Percentiles rank a stretch among this genome's conserved stretches.
Evolutionary conservation across 2,329 filamentous ascomycete genomes (phyloP).

Genomic region (Fusarium brevicatenulatum): DNA sequence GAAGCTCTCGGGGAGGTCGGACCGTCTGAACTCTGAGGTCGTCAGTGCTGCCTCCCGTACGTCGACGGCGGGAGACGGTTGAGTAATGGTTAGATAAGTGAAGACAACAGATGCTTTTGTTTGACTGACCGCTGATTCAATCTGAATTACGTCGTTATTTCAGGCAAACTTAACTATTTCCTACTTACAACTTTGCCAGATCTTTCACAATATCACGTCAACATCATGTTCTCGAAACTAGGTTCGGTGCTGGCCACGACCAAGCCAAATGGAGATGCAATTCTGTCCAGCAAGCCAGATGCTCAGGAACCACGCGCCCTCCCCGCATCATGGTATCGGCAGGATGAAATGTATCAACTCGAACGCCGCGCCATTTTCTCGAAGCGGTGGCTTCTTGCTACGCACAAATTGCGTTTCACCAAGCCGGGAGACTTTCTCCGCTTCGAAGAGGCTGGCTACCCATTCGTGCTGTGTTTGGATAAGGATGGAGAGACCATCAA

Average conservation of each 20-base stretch:
- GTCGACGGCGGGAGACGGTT: too few species aligned
- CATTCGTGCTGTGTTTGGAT: conserved; percentile 62
- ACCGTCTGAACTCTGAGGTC: not conserved
- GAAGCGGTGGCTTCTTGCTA: conserved; percentile 1
- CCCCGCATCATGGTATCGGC: conserved; percentile 7
- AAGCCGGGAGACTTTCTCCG: conserved; percentile 48
- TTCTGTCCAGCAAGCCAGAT: not conserved
- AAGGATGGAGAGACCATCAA: conserved; percentile 60
- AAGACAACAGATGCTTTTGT: too few species aligned
- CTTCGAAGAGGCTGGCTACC: conserved; percentile 63
- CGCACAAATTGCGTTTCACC: conserved; percentile 4
- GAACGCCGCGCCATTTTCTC: conserved; percentile 16
- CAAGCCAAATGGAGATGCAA: not conserved
- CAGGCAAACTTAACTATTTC: too few species aligned
- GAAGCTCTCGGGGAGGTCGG: not conserved
- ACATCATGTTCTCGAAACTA: not conserved
- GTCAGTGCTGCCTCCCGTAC: not conserved
- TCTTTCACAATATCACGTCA: too few species aligned
- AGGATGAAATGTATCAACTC: conserved; percentile 3
- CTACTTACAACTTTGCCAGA: too few species aligned
- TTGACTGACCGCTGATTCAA: too few species aligned
- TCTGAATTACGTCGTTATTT: too few species aligned
- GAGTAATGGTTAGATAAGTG: not conserved
- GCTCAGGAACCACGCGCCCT: not conserved
- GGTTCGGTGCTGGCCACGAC: not conserved